Evolutionary conservation across 345 rosid species (phyloP).

Genomic region (Citrus maxima): DNA sequence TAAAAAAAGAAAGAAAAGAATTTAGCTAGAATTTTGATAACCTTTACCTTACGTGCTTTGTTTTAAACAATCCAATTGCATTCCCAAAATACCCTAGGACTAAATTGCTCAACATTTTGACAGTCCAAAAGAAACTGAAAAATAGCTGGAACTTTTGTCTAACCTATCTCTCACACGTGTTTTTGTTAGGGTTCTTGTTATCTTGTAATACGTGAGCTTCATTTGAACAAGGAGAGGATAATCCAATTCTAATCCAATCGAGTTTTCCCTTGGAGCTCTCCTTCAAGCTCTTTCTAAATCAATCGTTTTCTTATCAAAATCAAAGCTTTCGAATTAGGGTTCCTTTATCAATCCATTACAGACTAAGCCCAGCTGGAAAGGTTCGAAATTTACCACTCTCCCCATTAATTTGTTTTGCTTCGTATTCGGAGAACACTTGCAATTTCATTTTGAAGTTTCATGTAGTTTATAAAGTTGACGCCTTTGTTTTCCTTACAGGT

Average conservation of each 20-base stretch:
- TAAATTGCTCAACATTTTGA: neutral
- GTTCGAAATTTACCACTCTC: neutral
- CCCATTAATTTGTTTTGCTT: neutral
- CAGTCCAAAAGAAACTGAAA: neutral
- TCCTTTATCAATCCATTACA: neutral
- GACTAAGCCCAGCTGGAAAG: neutral
- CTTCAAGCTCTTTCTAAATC: neutral
- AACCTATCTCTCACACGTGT: neutral
- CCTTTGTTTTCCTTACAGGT: neutral
- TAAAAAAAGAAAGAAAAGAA: too few species aligned
- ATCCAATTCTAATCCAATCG: neutral
- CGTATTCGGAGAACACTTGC: neutral
- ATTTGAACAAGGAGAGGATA: neutral
- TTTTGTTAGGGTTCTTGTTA: neutral
- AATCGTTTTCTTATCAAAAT: neutral
- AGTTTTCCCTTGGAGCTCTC: constrained; percentile 21
- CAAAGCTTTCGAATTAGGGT: neutral
- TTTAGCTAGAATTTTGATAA: neutral
- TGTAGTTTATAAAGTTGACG: neutral
- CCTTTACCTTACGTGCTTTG: neutral
- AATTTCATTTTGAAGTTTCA: neutral
- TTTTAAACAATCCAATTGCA: neutral
- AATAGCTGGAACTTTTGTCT: neutral
- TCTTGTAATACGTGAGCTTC: neutral
- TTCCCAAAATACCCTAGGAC: neutral